Conservation (phyloP, 164 flowering plant species). For the Echeveria elegans region DNA sequence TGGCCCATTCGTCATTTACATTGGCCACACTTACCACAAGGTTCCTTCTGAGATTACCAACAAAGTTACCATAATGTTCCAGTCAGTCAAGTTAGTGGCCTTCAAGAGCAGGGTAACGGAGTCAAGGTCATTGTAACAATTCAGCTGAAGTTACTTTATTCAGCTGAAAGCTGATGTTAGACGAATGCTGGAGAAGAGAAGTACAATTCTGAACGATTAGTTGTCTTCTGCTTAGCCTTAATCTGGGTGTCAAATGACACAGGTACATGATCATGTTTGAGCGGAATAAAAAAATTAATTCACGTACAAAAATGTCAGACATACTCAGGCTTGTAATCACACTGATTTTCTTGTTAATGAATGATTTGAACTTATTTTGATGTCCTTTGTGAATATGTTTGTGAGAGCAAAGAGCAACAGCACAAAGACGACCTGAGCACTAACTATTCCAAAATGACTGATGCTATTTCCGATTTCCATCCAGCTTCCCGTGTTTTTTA, state of each 20-base stretch:
- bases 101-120: conserved; percentile 17
- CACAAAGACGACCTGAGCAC: conserved; percentile 95
- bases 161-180: too few relatives aligned
- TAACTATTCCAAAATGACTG: conserved; percentile 95
- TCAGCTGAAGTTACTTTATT: too few relatives aligned
- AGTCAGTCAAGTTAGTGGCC: neutral
- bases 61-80: conserved; percentile 13
- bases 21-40: neutral
- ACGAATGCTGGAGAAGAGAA: conserved; percentile 11
- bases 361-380: conserved; percentile 31
- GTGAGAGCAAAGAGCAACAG: conserved; percentile 86
- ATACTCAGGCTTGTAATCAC: conserved; percentile 11
- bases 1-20: neutral
- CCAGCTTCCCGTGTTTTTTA: conserved; percentile 90
- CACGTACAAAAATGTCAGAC: neutral
- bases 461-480: conserved; percentile 99
- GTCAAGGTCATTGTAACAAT: conserved; percentile 28
- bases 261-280: neutral
- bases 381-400: conserved; percentile 72
- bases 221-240: neutral
- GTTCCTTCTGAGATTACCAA: conserved; percentile 10
- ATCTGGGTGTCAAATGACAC: neutral
- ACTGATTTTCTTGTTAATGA: conserved; percentile 38
- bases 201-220: conserved; percentile 11
- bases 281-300: neutral